Evolutionary conservation across 1,139 yeast species (phyloP).

Genomic region (Kodamaea sp.): DNA sequence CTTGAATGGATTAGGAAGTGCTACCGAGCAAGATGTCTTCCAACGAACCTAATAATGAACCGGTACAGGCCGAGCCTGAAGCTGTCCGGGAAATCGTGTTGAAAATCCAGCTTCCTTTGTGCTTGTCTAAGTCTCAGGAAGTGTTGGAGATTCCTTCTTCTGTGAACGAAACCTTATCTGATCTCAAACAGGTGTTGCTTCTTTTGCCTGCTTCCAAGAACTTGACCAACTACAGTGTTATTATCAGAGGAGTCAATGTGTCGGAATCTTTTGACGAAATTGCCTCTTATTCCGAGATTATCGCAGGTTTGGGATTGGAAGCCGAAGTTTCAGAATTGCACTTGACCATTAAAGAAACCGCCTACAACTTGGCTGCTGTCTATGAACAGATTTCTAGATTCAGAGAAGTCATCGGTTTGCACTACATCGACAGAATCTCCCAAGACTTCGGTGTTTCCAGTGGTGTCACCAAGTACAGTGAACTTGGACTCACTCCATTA

Average conservation of each 20-base stretch:
- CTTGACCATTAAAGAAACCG: slow-evolving; percentile 30
- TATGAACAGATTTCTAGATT: slow-evolving; percentile 44
- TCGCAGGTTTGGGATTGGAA: slow-evolving; percentile 25
- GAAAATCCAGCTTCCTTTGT: slow-evolving; percentile 35
- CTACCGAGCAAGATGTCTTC: slow-evolving; percentile 8
- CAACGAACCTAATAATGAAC: slow-evolving; percentile 6
- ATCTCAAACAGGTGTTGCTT: slow-evolving; percentile 58
- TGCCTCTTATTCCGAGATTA: slow-evolving; percentile 31
- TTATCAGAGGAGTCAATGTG: slow-evolving; percentile 36
- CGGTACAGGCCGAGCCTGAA: slow-evolving; percentile 17
- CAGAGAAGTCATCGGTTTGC: slow-evolving; percentile 48
- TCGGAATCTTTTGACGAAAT: slow-evolving; percentile 35
- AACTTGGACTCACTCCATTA: slow-evolving; percentile 25
- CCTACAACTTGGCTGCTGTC: slow-evolving; percentile 41
- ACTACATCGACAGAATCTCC: slow-evolving; percentile 38
- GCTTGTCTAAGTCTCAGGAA: slow-evolving; percentile 22
- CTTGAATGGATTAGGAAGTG: neutral
- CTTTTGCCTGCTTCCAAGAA: slow-evolving; percentile 57
- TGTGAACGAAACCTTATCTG: slow-evolving; percentile 52
- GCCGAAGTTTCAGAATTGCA: slow-evolving; percentile 19
- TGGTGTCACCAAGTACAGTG: slow-evolving; percentile 28
- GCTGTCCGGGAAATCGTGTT: slow-evolving; percentile 24
- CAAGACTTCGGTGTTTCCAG: slow-evolving; percentile 22
- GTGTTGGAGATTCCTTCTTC: slow-evolving; percentile 35
- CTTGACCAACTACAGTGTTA: slow-evolving; percentile 60